These are phyloP conservation scores for Taphrina sp. DNA, from an alignment of 1,139 yeast species.

Conservation along the genomic window DNA sequence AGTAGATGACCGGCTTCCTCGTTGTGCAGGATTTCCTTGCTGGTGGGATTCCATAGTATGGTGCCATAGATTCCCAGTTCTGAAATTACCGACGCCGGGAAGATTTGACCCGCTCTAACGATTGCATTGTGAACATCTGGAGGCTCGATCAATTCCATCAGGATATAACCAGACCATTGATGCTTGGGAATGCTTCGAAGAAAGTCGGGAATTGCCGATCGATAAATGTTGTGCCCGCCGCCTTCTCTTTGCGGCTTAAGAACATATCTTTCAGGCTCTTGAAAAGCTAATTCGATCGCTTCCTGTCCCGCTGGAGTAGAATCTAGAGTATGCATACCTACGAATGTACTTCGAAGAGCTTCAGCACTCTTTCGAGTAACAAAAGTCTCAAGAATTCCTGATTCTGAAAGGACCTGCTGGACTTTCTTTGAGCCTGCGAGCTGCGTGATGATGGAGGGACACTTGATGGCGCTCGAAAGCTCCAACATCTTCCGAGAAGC, in stretches of 20 bases:
- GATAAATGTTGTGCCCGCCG: constrained; percentile 87
- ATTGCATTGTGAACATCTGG: constrained; percentile 66
- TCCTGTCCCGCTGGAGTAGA: constrained; percentile 58
- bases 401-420: constrained; percentile 77
- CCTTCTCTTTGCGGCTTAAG: constrained; percentile 98
- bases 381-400: constrained; percentile 52
- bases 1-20: constrained; percentile 77
- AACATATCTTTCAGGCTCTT: constrained; percentile 67
- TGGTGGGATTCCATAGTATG: constrained; percentile 64
- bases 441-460: constrained; percentile 86
- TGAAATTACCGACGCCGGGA: constrained; percentile 69
- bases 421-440: constrained; percentile 88
- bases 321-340: constrained; percentile 81
- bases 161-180: constrained; percentile 86
- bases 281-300: constrained; percentile 69
- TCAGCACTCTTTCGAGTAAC: constrained; percentile 46
- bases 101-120: constrained; percentile 62
- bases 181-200: constrained; percentile 59
- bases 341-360: constrained; percentile 63
- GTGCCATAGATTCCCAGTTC: constrained; percentile 92
- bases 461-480: constrained; percentile 74
- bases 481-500: constrained; percentile 69
- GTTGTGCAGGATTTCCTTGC: constrained; percentile 55
- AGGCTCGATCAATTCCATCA: constrained; percentile 90
- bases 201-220: constrained; percentile 74